These are phyloP conservation scores for Magnusiomyces magnusii DNA, from an alignment of 1,139 yeast genomes.

Conservation along the genomic window DNA sequence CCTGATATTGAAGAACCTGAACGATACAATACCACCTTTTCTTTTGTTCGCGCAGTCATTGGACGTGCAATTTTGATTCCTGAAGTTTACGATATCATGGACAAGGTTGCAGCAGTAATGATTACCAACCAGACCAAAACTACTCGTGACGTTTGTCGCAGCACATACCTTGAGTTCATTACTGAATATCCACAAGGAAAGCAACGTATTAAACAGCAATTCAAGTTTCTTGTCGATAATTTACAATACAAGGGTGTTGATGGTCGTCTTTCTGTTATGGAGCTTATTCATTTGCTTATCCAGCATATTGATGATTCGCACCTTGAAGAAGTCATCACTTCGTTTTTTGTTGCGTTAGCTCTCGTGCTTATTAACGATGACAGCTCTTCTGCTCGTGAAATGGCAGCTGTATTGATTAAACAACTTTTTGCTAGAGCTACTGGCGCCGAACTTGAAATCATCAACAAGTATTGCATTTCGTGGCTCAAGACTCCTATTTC, in stretches of 20 bases:
- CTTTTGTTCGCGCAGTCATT: slow-evolving; percentile 68
- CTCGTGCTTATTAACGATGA: slow-evolving; percentile 75
- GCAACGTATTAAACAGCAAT: slow-evolving; percentile 75
- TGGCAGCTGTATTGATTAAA: slow-evolving; percentile 61
- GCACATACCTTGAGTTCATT: slow-evolving; percentile 74
- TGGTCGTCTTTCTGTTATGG: slow-evolving; percentile 91
- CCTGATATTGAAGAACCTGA: slow-evolving; percentile 92
- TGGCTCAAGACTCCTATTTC: slow-evolving; percentile 52
- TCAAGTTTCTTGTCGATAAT: slow-evolving; percentile 75
- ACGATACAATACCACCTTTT: slow-evolving; percentile 81
- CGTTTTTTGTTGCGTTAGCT: slow-evolving; percentile 78
- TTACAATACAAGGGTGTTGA: slow-evolving; percentile 76
- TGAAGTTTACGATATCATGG: slow-evolving; percentile 87
- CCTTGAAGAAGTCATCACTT: slow-evolving; percentile 52
- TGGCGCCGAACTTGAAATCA: slow-evolving; percentile 36
- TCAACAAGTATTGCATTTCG: slow-evolving; percentile 52
- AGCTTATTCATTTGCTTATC: slow-evolving; percentile 63
- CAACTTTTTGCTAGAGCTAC: slow-evolving; percentile 50
- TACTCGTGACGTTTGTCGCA: slow-evolving; percentile 79
- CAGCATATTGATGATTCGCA: slow-evolving; percentile 59
- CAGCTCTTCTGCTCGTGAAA: slow-evolving; percentile 73
- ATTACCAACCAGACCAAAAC: slow-evolving; percentile 80
- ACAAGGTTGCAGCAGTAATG: slow-evolving; percentile 74
- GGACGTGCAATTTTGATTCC: slow-evolving; percentile 70
- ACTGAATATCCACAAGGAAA: slow-evolving; percentile 95